Conservation (phyloP, 1,284 basidiomycete genomes). For the Ganoderma leucocontextum region DNA sequence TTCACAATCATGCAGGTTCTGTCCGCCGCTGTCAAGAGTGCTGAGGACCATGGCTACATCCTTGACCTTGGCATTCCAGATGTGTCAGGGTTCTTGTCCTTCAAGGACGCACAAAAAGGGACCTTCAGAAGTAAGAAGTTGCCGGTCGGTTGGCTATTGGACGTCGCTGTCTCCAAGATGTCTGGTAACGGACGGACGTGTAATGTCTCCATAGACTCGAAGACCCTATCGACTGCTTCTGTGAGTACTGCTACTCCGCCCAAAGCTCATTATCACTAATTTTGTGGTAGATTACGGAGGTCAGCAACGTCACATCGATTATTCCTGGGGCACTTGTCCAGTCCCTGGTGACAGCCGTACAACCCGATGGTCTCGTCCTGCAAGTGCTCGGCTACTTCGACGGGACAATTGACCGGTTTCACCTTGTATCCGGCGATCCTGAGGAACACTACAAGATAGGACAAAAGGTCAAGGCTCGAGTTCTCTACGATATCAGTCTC, state of each 20-base stretch:
- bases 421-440: slow-evolving; percentile 64
- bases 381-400: slow-evolving; percentile 95
- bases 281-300: slow-evolving; percentile 67
- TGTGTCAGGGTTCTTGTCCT: slow-evolving; percentile 82
- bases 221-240: slow-evolving; percentile 54
- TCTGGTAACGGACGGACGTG: slow-evolving; percentile 78
- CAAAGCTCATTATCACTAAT: neutral
- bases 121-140: slow-evolving; percentile 53
- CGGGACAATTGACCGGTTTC: slow-evolving; percentile 88
- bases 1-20: slow-evolving; percentile 60
- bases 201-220: slow-evolving; percentile 62
- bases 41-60: slow-evolving; percentile 96
- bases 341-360: slow-evolving; percentile 84
- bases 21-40: slow-evolving; percentile 81
- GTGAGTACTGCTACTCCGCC: slow-evolving; percentile 49
- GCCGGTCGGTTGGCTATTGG: slow-evolving; percentile 72
- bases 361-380: slow-evolving; percentile 84
- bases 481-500: slow-evolving; percentile 84
- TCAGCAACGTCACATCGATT: slow-evolving; percentile 83
- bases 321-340: slow-evolving; percentile 91
- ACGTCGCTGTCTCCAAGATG: slow-evolving; percentile 68
- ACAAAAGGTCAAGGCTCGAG: slow-evolving; percentile 88
- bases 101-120: slow-evolving; percentile 65
- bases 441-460: slow-evolving; percentile 78
- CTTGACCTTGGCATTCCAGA: slow-evolving; percentile 85